Base-by-base conservation (phyloP, 805 yeast genomes). In the Ogataea methanolica region DNA sequence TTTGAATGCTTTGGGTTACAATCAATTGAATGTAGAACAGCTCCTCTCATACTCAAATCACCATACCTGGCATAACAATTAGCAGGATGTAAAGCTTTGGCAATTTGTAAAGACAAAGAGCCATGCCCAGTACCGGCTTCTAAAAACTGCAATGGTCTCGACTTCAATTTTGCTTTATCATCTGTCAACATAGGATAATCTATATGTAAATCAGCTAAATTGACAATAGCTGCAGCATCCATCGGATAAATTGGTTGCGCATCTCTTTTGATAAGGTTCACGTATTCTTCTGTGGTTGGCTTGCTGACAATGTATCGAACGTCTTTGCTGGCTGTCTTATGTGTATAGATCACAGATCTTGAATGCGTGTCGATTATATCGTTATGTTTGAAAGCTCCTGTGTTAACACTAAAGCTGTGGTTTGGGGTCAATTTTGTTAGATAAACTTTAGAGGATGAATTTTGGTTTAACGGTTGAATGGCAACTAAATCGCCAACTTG, bases 111-210 rank as follows among this genome's bases (percentile, higher is more conserved):
- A 4, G 77, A 64, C 42, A 76, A 54, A 2, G 80, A 75, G 0
- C 82, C 82, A 59, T 76, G 80, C 1, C 82, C 82, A 2, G 81
- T 77, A 4, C 82, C 82, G 1, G 79, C 79, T 52, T 76, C 82
- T 17, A 76, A 57, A 47, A 68, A 70, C 43, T 75, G 77, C 11
- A 64, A 45, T 1, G 75, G 74, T 3, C 61, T 54, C 7, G 34
- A 46, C 8, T 29, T 39, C 22, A 54, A 23, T 38, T 52, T 44
- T 29, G 39, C 49, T 23, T 42, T 48, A 15, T 39, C 49, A 26
- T 38, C 40, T 11, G 42, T 45, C 17, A 55, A 37, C 8, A 54
- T 51, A 5, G 77, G 77, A 46, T 61, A 70, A 46, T 70, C 75
- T 6, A 72, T 55, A 50, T 75, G 75, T 2, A 76, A 49, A 55